A percentile compares a stretch with the other conserved stretches of the same genome.
phyloP scores from a whole-genome alignment of 441 rosid genomes.

The Bruguiera hainesii region DNA sequence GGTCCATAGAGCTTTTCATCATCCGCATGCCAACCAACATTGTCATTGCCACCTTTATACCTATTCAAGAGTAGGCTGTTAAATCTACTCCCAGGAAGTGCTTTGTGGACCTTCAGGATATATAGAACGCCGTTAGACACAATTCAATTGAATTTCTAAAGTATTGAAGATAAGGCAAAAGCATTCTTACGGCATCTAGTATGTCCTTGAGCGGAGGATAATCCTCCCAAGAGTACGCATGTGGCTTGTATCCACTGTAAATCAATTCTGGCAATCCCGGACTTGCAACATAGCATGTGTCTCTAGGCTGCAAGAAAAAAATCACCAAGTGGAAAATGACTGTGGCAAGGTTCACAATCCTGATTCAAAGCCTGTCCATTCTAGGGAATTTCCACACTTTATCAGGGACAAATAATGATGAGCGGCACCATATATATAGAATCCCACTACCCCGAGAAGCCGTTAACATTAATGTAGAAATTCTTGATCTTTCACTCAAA shows the following conservation, averaged over 20 bases:
- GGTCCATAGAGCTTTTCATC: slow-evolving; percentile 88
- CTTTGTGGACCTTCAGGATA: slow-evolving; percentile 51
- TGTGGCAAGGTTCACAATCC: neutral
- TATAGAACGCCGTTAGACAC: slow-evolving; percentile 1
- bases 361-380: neutral
- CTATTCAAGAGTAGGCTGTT: slow-evolving; percentile 80
- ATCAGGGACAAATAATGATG: neutral
- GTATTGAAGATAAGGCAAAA: neutral
- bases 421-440: too few species aligned
- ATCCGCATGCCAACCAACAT: slow-evolving; percentile 88
- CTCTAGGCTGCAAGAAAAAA: slow-evolving; percentile 56
- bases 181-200: slow-evolving; percentile 49
- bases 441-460: too few species aligned
- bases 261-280: slow-evolving; percentile 46
- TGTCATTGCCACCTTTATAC: slow-evolving; percentile 75
- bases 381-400: neutral
- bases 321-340: neutral
- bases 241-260: slow-evolving; percentile 66
- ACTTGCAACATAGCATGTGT: slow-evolving; percentile 67
- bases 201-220: slow-evolving; percentile 66
- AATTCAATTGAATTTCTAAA: slow-evolving; percentile 1
- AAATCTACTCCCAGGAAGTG: slow-evolving; percentile 71
- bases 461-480: too few species aligned
- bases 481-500: too few species aligned
- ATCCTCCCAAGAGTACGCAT: slow-evolving; percentile 66